Conservation (phyloP, 257 asterid species). For the Solanum medicagineum region DNA sequence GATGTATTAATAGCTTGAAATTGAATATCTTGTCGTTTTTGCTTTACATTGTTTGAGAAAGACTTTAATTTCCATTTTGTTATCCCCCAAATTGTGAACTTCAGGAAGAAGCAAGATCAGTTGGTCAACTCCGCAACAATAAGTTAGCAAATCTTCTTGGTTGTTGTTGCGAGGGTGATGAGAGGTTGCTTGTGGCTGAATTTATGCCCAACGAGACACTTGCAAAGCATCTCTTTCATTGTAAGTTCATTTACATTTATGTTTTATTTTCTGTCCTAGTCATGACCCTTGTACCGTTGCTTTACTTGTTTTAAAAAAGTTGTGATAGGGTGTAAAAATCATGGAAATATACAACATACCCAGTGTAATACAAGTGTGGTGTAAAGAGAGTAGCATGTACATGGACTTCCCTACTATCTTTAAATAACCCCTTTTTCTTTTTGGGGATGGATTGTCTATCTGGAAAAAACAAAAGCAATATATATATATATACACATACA, state of each 20-base stretch:
- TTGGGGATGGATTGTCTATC: background rate
- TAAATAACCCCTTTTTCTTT: background rate
- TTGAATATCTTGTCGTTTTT: background rate
- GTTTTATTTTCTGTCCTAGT: background rate
- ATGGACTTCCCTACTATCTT: background rate
- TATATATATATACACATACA: too few species aligned
- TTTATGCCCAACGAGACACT: conserved; percentile 97
- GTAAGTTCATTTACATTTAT: conserved; percentile 29
- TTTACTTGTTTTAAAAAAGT: background rate
- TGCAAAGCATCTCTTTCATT: conserved; percentile 91
- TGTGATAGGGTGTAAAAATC: background rate
- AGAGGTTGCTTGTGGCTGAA: conserved; percentile 88
- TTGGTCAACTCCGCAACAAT: conserved; percentile 79
- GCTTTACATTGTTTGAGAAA: background rate
- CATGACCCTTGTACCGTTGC: background rate
- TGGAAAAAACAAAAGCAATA: background rate
- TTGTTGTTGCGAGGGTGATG: conserved; percentile 95
- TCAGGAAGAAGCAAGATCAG: conserved; percentile 91
- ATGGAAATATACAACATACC: background rate
- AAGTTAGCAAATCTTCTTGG: conserved; percentile 84
- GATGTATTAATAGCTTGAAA: background rate
- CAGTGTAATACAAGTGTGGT: background rate
- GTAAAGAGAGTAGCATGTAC: background rate
- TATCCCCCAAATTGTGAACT: conserved; percentile 1
- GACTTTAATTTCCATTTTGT: background rate